A percentile compares a stretch with the other conserved stretches of the same genome.
Evolutionary conservation across 2,329 filamentous ascomycete species (phyloP).

Genomic region (Nothophoma quercina): DNA sequence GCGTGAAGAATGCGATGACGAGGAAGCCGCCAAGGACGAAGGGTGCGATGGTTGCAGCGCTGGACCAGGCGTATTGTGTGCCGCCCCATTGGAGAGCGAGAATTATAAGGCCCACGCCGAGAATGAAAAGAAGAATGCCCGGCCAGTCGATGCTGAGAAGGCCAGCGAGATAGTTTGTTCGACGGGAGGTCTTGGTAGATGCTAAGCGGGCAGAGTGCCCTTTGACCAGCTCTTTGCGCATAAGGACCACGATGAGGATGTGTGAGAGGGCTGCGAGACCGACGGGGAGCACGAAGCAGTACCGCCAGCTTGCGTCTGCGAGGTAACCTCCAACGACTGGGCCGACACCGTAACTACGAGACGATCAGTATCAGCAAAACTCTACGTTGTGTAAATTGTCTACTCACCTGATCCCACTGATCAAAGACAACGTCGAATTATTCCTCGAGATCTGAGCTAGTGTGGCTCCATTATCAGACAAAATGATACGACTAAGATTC

Average conservation of each 20-base stretch:
- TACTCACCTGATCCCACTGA: slow-evolving; percentile 60
- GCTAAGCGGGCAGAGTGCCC: slow-evolving; percentile 51
- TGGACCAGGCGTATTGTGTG: slow-evolving; percentile 64
- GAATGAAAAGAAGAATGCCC: slow-evolving; percentile 45
- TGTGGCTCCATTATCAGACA: slow-evolving; percentile 68
- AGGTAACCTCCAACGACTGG: slow-evolving; percentile 69
- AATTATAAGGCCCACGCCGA: slow-evolving; percentile 48
- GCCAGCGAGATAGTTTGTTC: slow-evolving; percentile 43
- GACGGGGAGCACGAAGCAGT: slow-evolving; percentile 67
- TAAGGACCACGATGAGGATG: slow-evolving; percentile 62
- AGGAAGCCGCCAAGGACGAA: slow-evolving; percentile 60
- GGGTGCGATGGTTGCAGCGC: slow-evolving; percentile 62
- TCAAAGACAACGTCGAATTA: slow-evolving; percentile 68
- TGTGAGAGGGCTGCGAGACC: slow-evolving; percentile 55
- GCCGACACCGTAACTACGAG: slow-evolving; percentile 62
- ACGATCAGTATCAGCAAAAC: neutral
- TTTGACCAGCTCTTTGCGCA: slow-evolving; percentile 65
- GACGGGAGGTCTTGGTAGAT: slow-evolving; percentile 38
- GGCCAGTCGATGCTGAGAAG: slow-evolving; percentile 57
- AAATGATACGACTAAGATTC: slow-evolving; percentile 67
- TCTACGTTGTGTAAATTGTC: neutral
- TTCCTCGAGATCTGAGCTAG: slow-evolving; percentile 77
- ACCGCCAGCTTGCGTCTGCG: slow-evolving; percentile 66
- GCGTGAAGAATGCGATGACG: slow-evolving; percentile 59
- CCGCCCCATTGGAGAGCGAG: slow-evolving; percentile 62